Evolutionary conservation across 441 rosid genomes (phyloP).

Genomic region (Jatropha podagrica): DNA sequence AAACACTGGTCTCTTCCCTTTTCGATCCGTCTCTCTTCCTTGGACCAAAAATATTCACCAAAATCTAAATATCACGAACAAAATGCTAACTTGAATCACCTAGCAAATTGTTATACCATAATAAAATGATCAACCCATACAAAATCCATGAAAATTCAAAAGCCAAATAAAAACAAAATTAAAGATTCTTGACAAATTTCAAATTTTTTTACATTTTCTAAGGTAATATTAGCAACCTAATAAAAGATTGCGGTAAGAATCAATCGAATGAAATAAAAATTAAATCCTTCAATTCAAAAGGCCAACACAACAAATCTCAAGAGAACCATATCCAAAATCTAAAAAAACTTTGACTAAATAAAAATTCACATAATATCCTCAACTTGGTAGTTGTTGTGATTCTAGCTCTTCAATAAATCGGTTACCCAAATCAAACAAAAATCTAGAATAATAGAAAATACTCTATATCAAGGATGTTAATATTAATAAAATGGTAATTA

Average conservation of each 20-base stretch:
- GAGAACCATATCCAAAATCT: conserved; percentile 3
- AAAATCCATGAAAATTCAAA: neutral
- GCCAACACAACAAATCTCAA: conserved; percentile 5
- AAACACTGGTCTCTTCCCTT: too few relatives aligned
- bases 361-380: neutral
- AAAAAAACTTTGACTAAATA: neutral
- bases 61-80: neutral
- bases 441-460: too few relatives aligned
- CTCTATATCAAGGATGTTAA: too few relatives aligned
- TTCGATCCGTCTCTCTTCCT: too few relatives aligned
- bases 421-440: too few relatives aligned
- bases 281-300: conserved; percentile 6
- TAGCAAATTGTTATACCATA: neutral
- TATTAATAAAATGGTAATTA: too few relatives aligned
- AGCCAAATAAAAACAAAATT: neutral
- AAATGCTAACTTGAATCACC: neutral
- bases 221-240: neutral
- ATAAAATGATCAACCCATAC: neutral
- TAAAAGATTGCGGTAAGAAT: neutral
- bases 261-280: neutral
- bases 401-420: too few relatives aligned
- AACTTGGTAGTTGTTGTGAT: too few relatives aligned
- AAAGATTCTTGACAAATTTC: neutral
- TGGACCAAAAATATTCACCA: neutral
- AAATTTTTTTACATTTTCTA: neutral